Conservation (phyloP, 257 asterid genomes). For the Solanum virginianum region DNA sequence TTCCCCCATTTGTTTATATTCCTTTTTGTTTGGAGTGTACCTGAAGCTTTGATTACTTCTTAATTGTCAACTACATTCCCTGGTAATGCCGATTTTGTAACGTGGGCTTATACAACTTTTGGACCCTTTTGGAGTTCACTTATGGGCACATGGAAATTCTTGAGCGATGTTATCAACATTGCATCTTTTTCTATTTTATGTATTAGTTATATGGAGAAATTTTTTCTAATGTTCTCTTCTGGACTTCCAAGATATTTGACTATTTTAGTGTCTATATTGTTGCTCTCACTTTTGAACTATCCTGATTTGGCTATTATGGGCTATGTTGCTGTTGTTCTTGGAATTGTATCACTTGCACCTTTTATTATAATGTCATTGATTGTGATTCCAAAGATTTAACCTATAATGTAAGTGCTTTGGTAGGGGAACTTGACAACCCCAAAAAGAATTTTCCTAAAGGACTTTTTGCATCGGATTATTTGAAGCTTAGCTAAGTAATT, state of each 20-base stretch:
- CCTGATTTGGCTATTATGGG: slow-evolving; percentile 18
- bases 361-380: slow-evolving; percentile 1
- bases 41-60: slow-evolving; percentile 8
- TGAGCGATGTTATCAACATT: slow-evolving; percentile 4
- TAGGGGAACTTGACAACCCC: slow-evolving; percentile 67
- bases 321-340: slow-evolving; percentile 6
- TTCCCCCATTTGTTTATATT: not conserved
- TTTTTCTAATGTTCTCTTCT: slow-evolving; percentile 1
- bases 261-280: not conserved
- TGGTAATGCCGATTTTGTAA: slow-evolving; percentile 3
- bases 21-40: slow-evolving; percentile 6
- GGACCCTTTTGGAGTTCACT: slow-evolving; percentile 7
- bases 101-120: slow-evolving; percentile 3
- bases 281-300: slow-evolving; percentile 13
- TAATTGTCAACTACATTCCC: slow-evolving; percentile 6
- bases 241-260: slow-evolving; percentile 4
- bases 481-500: slow-evolving; percentile 63
- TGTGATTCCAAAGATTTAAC: slow-evolving; percentile 5
- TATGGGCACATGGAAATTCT: slow-evolving; percentile 6
- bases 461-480: slow-evolving; percentile 36
- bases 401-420: slow-evolving; percentile 54
- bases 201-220: slow-evolving; percentile 1
- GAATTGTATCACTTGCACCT: slow-evolving; percentile 13
- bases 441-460: slow-evolving; percentile 44
- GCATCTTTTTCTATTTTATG: slow-evolving; percentile 4